Evolutionary conservation across 2,329 filamentous ascomycete species (phyloP).

Genomic region (Fusarium heterosporum): DNA sequence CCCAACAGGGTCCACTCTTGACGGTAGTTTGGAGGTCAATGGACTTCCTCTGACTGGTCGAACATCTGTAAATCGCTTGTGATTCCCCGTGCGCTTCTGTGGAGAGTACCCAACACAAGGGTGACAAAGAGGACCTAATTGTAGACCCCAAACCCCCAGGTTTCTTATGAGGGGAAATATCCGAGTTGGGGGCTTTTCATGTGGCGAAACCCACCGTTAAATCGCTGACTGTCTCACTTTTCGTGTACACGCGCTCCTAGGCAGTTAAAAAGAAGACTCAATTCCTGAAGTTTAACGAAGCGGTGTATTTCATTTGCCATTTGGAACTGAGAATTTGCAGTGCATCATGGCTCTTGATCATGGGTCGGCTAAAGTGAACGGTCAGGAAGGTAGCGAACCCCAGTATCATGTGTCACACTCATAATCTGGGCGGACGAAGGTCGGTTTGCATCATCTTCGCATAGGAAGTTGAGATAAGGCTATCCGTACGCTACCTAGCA

Average conservation of each 20-base stretch:
- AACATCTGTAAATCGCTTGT: constrained; percentile 15
- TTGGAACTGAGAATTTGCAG: constrained; percentile 10
- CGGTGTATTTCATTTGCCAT: constrained; percentile 33
- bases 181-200: constrained; percentile 14
- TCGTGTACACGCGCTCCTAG: constrained; percentile 2
- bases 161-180: constrained; percentile 30
- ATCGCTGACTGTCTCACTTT: constrained; percentile 18
- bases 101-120: constrained; percentile 26
- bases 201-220: constrained; percentile 18
- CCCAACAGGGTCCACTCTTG: constrained; percentile 40
- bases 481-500: background rate
- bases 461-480: background rate
- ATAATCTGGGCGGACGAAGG: constrained; percentile 22
- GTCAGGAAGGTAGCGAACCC: constrained; percentile 13
- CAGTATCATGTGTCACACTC: constrained; percentile 34
- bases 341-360: constrained; percentile 2
- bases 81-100: constrained; percentile 16
- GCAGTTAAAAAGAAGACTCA: constrained; percentile 1
- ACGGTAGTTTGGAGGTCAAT: constrained; percentile 35
- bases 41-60: constrained; percentile 39
- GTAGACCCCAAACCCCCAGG: constrained; percentile 27
- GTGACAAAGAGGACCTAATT: constrained; percentile 5
- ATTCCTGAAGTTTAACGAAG: constrained; percentile 28
- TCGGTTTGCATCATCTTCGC: constrained; percentile 8
- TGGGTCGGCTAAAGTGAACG: constrained; percentile 17